These are phyloP conservation scores for Avena sativa DNA, from an alignment of 176 grass and related monocot species.

Conservation along the genomic window DNA sequence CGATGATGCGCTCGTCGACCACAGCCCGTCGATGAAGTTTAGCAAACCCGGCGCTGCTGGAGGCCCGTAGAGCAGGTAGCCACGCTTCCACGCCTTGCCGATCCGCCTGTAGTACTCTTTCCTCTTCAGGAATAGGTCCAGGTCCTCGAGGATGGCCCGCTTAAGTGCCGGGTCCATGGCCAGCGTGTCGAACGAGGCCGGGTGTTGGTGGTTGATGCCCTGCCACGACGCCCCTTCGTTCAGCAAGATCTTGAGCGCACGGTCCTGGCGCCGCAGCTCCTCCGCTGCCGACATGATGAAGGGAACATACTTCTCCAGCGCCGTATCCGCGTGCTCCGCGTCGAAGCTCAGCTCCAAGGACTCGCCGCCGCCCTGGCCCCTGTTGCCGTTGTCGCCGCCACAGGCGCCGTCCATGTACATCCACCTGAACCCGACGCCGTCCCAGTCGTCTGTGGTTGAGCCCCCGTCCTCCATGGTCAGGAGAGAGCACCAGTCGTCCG, in stretches of 20 bases:
- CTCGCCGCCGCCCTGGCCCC: not conserved
- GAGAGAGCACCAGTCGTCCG: not conserved
- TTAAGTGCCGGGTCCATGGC: not conserved
- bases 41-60: conserved; percentile 39
- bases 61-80: conserved; percentile 29
- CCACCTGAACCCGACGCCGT: not conserved
- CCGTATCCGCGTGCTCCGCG: not conserved
- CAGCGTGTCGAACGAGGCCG: too few species aligned
- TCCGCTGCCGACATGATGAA: conserved; percentile 37
- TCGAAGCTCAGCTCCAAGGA: not conserved
- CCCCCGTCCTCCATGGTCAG: not conserved
- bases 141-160: conserved; percentile 16
- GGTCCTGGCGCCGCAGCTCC: conserved; percentile 19
- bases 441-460: not conserved
- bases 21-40: conserved; percentile 68
- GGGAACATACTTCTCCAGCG: not conserved
- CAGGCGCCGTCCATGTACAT: not conserved
- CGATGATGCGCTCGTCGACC: conserved; percentile 61
- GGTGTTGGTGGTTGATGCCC: too few species aligned
- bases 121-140: conserved; percentile 38
- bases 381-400: not conserved
- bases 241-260: conserved; percentile 42
- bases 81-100: conserved; percentile 11
- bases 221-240: conserved; percentile 1
- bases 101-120: conserved; percentile 36